Evolutionary conservation across 345 rosid genomes (phyloP).

Genomic region (Draba incana): DNA sequence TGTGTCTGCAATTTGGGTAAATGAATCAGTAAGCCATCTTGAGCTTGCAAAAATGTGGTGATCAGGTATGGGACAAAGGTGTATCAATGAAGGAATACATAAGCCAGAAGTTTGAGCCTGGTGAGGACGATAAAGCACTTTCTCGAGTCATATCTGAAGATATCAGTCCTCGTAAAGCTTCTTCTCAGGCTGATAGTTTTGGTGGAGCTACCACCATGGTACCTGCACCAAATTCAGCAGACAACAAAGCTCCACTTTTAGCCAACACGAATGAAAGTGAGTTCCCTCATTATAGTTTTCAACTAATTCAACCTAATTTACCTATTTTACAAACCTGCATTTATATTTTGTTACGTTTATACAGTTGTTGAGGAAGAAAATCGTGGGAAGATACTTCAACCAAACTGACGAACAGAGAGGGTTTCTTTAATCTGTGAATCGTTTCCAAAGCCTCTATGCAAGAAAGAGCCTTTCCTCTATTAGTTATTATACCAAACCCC

Average conservation of each 20-base stretch:
- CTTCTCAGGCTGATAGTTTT: slow-evolving; percentile 48
- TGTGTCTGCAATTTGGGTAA: neutral
- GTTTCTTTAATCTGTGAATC: slow-evolving; percentile 7
- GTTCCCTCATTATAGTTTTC: slow-evolving; percentile 6
- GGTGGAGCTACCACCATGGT: slow-evolving; percentile 55
- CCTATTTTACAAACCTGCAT: slow-evolving; percentile 8
- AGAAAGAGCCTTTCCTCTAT: neutral
- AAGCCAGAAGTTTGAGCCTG: slow-evolving; percentile 66
- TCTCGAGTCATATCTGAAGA: slow-evolving; percentile 63
- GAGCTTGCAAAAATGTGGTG: neutral
- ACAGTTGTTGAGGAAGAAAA: slow-evolving; percentile 61
- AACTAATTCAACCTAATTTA: neutral
- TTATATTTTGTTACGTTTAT: slow-evolving; percentile 2
- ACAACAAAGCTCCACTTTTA: slow-evolving; percentile 46
- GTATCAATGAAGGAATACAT: slow-evolving; percentile 79
- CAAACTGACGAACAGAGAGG: slow-evolving; percentile 50
- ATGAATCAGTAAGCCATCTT: slow-evolving; percentile 26
- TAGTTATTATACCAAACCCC: slow-evolving; percentile 18
- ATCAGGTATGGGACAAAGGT: slow-evolving; percentile 64
- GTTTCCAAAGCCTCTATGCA: neutral
- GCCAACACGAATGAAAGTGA: slow-evolving; percentile 53
- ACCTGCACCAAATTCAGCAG: slow-evolving; percentile 49
- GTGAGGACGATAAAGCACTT: slow-evolving; percentile 76
- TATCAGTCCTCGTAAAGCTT: slow-evolving; percentile 58
- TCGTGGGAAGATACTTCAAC: slow-evolving; percentile 64